These are phyloP conservation scores for Westerdykella sp. DNA, from an alignment of 2,329 filamentous ascomycete genomes.

Conservation along the genomic window DNA sequence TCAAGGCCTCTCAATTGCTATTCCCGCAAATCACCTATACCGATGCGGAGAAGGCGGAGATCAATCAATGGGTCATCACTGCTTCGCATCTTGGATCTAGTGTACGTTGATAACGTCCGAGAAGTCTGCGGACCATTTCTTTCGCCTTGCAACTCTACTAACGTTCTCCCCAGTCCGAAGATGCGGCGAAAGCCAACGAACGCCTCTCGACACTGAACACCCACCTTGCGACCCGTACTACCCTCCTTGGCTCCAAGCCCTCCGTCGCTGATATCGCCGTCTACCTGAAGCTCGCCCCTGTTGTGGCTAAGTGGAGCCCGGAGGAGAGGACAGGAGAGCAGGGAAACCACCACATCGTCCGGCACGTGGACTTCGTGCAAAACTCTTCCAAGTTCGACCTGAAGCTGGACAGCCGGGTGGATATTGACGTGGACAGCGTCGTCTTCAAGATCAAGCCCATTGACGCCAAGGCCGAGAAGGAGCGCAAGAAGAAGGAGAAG, in stretches of 20 bases:
- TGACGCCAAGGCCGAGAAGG: constrained; percentile 91
- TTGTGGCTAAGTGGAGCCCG: constrained; percentile 70
- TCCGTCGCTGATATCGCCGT: constrained; percentile 80
- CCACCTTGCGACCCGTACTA: constrained; percentile 82
- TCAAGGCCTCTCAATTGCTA: constrained; percentile 53
- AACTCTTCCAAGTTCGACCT: constrained; percentile 69
- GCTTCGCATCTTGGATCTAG: constrained; percentile 61
- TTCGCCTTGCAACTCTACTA: not conserved
- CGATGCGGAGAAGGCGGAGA: constrained; percentile 74
- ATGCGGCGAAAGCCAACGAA: constrained; percentile 51
- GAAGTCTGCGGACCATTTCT: not conserved
- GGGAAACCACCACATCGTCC: constrained; percentile 84
- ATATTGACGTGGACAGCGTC: constrained; percentile 71
- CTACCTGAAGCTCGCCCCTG: constrained; percentile 70
- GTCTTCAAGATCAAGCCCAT: constrained; percentile 82
- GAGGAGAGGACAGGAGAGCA: constrained; percentile 87
- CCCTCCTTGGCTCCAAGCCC: constrained; percentile 81
- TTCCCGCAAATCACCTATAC: constrained; percentile 66
- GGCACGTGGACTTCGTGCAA: constrained; percentile 90
- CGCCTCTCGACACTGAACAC: constrained; percentile 76
- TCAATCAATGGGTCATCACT: constrained; percentile 81
- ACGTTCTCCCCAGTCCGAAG: constrained; percentile 41
- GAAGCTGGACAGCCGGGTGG: constrained; percentile 68
- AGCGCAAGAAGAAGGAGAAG: constrained; percentile 95
- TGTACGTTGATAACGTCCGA: not conserved